Percentiles rank a stretch among this genome's conserved stretches.
Evolutionary conservation across 2,329 filamentous ascomycete species (phyloP).

Genomic region (Cercospora citrullina): DNA sequence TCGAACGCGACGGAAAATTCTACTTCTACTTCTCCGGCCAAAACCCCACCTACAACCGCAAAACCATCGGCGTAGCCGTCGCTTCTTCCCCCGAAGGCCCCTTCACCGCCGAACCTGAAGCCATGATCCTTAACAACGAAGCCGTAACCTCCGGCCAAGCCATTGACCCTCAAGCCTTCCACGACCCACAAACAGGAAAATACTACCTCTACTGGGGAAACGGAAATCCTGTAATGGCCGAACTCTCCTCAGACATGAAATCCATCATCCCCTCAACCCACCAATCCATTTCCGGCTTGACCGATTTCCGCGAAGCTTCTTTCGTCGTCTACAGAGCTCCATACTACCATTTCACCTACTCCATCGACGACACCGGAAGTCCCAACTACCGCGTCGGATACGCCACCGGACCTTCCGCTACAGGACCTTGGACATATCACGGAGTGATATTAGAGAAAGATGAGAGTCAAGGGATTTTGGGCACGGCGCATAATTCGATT

Average conservation of each 20-base stretch:
- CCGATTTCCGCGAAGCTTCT: constrained; percentile 47
- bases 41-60: constrained; percentile 33
- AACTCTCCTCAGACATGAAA: constrained; percentile 50
- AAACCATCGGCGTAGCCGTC: constrained; percentile 35
- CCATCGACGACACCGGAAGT: constrained; percentile 51
- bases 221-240: constrained; percentile 45
- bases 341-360: constrained; percentile 52
- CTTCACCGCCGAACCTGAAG: constrained; percentile 30
- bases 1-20: constrained; percentile 31
- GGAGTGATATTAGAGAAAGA: constrained; percentile 51
- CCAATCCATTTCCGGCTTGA: constrained; percentile 40
- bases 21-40: constrained; percentile 39
- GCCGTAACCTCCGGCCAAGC: constrained; percentile 30
- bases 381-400: constrained; percentile 53
- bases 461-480: constrained; percentile 45
- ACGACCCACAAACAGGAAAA: constrained; percentile 30
- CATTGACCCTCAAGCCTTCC: constrained; percentile 34
- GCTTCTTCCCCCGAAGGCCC: constrained; percentile 32
- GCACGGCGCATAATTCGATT: constrained; percentile 50
- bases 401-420: constrained; percentile 43
- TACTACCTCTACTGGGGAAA: constrained; percentile 42
- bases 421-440: constrained; percentile 50
- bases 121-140: constrained; percentile 35
- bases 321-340: constrained; percentile 51
- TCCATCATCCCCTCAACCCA: constrained; percentile 45